Conservation (phyloP, 2,329 filamentous ascomycete genomes). For the Aspergillus sojae region DNA sequence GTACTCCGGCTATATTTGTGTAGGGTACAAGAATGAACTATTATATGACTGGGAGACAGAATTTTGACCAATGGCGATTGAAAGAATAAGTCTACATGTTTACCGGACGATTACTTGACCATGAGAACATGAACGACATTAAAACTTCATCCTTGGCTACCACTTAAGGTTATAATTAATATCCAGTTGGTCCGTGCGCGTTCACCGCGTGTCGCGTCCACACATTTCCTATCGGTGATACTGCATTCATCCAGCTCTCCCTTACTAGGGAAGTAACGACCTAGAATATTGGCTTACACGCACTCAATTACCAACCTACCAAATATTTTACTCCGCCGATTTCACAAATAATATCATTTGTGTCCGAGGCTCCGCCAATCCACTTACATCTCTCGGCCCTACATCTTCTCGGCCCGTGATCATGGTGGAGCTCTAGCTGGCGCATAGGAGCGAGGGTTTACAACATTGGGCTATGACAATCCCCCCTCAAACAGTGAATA, state of each 20-base stretch:
- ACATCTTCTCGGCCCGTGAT: background rate
- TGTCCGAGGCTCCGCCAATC: background rate
- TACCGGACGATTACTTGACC: background rate
- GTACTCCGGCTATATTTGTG: background rate
- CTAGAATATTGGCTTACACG: background rate
- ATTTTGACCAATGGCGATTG: too few relatives aligned
- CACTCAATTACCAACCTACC: background rate
- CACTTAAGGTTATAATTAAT: background rate
- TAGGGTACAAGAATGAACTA: background rate
- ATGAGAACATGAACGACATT: background rate
- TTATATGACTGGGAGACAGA: too few relatives aligned
- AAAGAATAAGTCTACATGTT: background rate
- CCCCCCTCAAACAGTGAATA: background rate
- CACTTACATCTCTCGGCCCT: background rate
- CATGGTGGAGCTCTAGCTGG: constrained; percentile 1
- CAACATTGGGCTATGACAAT: background rate
- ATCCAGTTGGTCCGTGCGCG: background rate
- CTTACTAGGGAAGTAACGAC: background rate
- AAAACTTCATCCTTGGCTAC: background rate
- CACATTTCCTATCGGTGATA: background rate
- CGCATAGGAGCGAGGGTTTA: background rate
- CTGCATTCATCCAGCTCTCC: background rate
- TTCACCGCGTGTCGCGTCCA: background rate
- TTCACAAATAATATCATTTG: background rate
- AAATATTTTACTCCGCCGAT: background rate